Base-by-base conservation (phyloP, 345 rosid genomes). In the thale cress (Arabidopsis thaliana) region DNA sequence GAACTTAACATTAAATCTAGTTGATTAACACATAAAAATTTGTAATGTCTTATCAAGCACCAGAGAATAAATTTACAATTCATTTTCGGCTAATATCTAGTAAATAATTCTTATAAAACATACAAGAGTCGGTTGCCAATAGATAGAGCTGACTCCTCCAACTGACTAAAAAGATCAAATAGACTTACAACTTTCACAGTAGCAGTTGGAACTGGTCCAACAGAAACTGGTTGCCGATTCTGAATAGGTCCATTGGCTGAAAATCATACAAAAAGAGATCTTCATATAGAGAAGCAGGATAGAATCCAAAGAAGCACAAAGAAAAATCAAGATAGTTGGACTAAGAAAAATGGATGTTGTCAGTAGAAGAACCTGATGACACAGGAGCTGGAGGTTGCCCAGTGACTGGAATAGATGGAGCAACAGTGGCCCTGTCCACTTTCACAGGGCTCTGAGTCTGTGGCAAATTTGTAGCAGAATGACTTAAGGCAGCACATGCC, bases 121-220 rank as follows among this genome's bases (percentile, higher is more conserved):
- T 44, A 52, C 20, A 36, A 8, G 49, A 25, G 44, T 53, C 52
- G 11, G 75, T 53, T 53, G 44, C 50, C 41, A 44, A 52, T 61
- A 44, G 41, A 52, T 61, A 44, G 41, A 52, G 64, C 51, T 68
- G 30, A 72, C 67, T 65, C 52, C 55, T 60, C 65, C 50, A 66
- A 42, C 30, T 24, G 48, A 24, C 42, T 50, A 42, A 42, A 34
- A 28, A 20, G 38, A 67, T 77, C 66, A 49, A 51, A 44, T 37
- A 75, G 59, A 74, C 98, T 86, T 85, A 91, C 98, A 73, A 90
- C 90, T 94, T 94, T 94, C 72, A 91, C 93, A 69, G 89, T 90
- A 65, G 96, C 88, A 57, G 86, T 73, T 20, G 98, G 91, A 68
- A 84, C 86, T 81, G 82, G 85, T 72, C 87, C 97, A 60, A 45